Conservation (phyloP, 2,329 filamentous ascomycete species). For the Canariomyces notabilis region DNA sequence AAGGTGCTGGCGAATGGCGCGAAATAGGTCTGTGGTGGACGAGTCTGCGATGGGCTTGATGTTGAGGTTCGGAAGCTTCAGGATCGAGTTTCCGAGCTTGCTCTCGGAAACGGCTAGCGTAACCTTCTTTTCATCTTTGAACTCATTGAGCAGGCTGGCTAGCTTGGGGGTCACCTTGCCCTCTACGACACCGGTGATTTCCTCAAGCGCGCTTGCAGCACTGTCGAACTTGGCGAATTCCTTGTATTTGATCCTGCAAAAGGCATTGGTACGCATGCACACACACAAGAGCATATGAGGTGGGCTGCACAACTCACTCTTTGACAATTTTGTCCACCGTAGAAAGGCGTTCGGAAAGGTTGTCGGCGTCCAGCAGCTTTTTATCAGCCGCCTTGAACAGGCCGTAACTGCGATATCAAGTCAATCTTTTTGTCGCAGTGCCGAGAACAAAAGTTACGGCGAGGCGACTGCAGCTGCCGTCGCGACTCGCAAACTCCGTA, state of each 20-base stretch:
- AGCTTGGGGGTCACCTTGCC: slow-evolving; percentile 92
- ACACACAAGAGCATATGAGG: too few species aligned
- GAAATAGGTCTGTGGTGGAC: slow-evolving; percentile 81
- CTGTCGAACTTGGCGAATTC: slow-evolving; percentile 97
- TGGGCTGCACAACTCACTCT: slow-evolving; percentile 59
- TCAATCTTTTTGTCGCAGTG: slow-evolving; percentile 6
- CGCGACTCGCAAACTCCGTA: background rate
- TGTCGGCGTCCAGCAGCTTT: slow-evolving; percentile 88
- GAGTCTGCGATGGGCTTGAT: slow-evolving; percentile 80
- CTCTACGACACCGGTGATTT: slow-evolving; percentile 82
- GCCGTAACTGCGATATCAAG: slow-evolving; percentile 64
- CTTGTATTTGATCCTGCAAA: slow-evolving; percentile 79
- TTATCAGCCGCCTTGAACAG: slow-evolving; percentile 98
- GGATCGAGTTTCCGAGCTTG: slow-evolving; percentile 86
- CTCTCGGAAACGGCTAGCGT: slow-evolving; percentile 91
- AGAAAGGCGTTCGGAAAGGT: slow-evolving; percentile 67
- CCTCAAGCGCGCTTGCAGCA: slow-evolving; percentile 81
- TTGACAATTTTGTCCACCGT: slow-evolving; percentile 81
- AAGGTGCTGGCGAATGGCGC: slow-evolving; percentile 87
- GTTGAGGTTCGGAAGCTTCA: slow-evolving; percentile 82
- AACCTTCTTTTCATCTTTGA: slow-evolving; percentile 97
- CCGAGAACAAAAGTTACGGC: background rate
- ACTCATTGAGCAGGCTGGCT: slow-evolving; percentile 71
- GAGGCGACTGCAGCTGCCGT: background rate
- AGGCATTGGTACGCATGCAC: background rate